Conservation (phyloP, 768 basidiomycete genomes). For the Aureoboletus auriporus region DNA sequence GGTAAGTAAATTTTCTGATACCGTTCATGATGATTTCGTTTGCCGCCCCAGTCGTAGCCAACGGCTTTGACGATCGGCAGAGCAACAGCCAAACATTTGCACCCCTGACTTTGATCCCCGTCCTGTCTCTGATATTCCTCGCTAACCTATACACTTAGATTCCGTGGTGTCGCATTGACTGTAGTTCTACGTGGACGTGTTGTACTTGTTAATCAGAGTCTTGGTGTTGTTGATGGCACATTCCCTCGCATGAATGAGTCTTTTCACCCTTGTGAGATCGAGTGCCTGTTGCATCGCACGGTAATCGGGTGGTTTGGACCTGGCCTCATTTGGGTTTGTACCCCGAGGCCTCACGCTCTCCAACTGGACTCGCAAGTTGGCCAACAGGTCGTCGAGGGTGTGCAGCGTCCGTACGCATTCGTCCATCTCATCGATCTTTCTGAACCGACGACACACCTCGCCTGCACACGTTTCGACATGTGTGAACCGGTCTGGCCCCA, state of each 20-base stretch:
- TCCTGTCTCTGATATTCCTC: neutral
- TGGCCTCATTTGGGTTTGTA: neutral
- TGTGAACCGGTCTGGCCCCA: conserved; percentile 70
- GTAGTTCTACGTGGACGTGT: neutral
- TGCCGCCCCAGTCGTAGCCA: conserved; percentile 77
- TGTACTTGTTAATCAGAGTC: conserved; percentile 44
- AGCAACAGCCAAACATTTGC: conserved; percentile 69
- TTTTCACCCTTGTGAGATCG: conserved; percentile 60
- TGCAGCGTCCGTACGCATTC: conserved; percentile 54
- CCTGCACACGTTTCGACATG: conserved; percentile 75
- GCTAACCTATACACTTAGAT: conserved; percentile 14
- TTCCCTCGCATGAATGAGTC: conserved; percentile 67
- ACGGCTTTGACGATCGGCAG: conserved; percentile 59
- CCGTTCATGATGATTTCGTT: conserved; percentile 52
- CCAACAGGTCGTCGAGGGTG: conserved; percentile 59
- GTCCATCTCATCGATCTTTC: conserved; percentile 61
- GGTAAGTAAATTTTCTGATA: conserved; percentile 28
- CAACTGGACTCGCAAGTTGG: conserved; percentile 48
- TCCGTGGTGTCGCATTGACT: neutral
- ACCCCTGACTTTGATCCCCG: conserved; percentile 44
- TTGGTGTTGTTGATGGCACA: conserved; percentile 63
- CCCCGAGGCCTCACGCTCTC: neutral
- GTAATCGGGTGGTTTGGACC: conserved; percentile 41
- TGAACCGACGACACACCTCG: conserved; percentile 72
- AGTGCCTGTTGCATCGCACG: conserved; percentile 31